These are phyloP conservation scores for Parastagonospora nodorum DNA, from an alignment of 2,329 filamentous ascomycete genomes.

Conservation along the genomic window DNA sequence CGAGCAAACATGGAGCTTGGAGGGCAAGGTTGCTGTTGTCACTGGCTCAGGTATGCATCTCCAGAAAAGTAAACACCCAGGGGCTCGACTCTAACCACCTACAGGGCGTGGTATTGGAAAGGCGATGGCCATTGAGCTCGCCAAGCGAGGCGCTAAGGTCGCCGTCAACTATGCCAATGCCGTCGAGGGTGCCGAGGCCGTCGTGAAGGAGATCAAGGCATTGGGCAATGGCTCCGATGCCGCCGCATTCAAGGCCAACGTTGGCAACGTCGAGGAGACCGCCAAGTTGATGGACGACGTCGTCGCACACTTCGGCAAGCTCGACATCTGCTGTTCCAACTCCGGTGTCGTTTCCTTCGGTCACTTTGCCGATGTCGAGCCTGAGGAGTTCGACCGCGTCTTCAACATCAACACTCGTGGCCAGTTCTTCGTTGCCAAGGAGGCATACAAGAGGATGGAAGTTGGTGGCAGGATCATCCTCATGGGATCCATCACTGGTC, in stretches of 20 bases:
- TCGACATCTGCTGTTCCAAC: constrained; percentile 74
- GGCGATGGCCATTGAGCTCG: constrained; percentile 70
- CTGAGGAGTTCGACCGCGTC: constrained; percentile 63
- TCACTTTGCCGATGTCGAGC: constrained; percentile 59
- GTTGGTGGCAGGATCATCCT: constrained; percentile 59
- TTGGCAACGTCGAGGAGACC: constrained; percentile 68
- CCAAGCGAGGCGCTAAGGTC: constrained; percentile 67
- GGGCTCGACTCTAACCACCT: constrained; percentile 19
- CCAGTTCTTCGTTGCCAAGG: constrained; percentile 66
- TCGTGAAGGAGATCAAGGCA: constrained; percentile 69
- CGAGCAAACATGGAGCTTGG: constrained; percentile 56
- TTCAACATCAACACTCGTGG: constrained; percentile 67
- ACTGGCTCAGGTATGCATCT: constrained; percentile 54
- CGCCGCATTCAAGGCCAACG: constrained; percentile 69
- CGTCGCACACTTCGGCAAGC: constrained; percentile 66
- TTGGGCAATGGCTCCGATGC: constrained; percentile 64
- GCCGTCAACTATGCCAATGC: constrained; percentile 72
- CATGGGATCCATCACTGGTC: constrained; percentile 62
- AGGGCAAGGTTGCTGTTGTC: constrained; percentile 61
- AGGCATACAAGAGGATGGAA: constrained; percentile 60
- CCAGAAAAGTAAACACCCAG: background rate
- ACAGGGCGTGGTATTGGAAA: constrained; percentile 68
- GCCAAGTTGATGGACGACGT: constrained; percentile 67
- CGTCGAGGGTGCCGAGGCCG: constrained; percentile 65
- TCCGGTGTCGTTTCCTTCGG: constrained; percentile 62